Percentiles rank a stretch among this genome's conserved stretches.
phyloP scores from a whole-genome alignment of 108 stramenopile species.

The Pseudonitzschia multiseries region DNA sequence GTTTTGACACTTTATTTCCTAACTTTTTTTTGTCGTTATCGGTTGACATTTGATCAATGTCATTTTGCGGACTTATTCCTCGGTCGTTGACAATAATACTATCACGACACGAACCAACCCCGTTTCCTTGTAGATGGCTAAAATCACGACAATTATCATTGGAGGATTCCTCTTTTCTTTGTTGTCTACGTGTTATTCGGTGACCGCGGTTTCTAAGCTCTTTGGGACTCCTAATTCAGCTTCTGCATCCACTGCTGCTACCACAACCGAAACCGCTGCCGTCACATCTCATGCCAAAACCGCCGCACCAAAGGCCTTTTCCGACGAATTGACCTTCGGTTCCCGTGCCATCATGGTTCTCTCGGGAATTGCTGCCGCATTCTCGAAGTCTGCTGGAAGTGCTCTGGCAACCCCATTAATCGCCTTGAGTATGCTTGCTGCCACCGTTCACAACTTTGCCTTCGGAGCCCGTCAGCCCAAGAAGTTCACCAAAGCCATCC shows the following conservation, averaged over 20 bases:
- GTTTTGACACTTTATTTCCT: no score
- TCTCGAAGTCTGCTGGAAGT: constrained; percentile 14
- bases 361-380: constrained; percentile 36
- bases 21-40: no score
- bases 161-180: constrained; percentile 59
- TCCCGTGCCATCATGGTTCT: constrained; percentile 31
- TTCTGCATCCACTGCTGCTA: neutral
- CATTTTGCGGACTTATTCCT: neutral
- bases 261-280: neutral
- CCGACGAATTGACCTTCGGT: constrained; percentile 32
- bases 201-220: constrained; percentile 39
- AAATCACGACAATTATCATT: constrained; percentile 44
- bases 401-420: constrained; percentile 32
- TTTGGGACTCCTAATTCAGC: constrained; percentile 6
- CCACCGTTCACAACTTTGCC: constrained; percentile 66
- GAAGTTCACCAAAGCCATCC: constrained; percentile 56
- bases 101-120: no score
- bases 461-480: constrained; percentile 74
- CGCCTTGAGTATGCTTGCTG: constrained; percentile 51
- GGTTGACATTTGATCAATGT: neutral
- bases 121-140: constrained; percentile 35
- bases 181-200: constrained; percentile 49
- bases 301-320: constrained; percentile 49
- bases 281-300: constrained; percentile 5
- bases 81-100: neutral